phyloP scores from a whole-genome alignment of 768 basidiomycete genomes.

The Lactifluus volemus region DNA sequence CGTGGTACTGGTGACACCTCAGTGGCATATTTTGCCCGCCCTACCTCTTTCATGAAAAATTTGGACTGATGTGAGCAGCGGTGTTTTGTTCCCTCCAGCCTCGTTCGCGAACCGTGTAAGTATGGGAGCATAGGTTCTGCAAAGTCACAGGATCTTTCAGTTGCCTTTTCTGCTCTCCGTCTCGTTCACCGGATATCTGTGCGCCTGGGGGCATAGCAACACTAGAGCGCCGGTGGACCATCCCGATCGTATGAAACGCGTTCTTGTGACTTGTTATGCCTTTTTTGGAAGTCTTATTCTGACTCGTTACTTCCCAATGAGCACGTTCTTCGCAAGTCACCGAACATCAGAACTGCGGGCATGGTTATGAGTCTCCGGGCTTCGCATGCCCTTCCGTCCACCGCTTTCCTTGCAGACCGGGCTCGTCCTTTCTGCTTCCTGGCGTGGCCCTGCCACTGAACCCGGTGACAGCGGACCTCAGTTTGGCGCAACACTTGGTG shows the following conservation, averaged over 20 bases:
- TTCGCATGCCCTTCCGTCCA: neutral
- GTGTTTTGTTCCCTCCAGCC: neutral
- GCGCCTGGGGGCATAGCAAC: constrained; percentile 13
- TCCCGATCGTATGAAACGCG: constrained; percentile 8
- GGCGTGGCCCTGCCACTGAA: neutral
- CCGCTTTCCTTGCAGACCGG: neutral
- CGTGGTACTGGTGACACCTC: neutral
- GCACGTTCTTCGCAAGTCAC: neutral
- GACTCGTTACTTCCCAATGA: neutral
- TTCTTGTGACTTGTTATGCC: neutral
- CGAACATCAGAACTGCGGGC: constrained; percentile 3
- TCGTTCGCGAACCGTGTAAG: neutral
- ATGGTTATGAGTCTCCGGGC: neutral
- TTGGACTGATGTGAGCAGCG: neutral
- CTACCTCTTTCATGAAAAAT: neutral
- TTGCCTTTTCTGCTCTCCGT: neutral
- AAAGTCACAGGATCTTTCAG: neutral
- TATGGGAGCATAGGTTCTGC: neutral
- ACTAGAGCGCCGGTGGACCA: constrained; percentile 14
- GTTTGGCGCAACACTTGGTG: neutral
- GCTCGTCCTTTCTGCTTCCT: neutral
- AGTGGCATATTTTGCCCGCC: neutral
- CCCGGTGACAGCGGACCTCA: neutral
- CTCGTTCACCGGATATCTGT: constrained; percentile 5
- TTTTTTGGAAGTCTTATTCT: neutral